These are phyloP conservation scores for Diplodia seriata DNA, from an alignment of 2,329 filamentous ascomycete species.

Conservation along the genomic window DNA sequence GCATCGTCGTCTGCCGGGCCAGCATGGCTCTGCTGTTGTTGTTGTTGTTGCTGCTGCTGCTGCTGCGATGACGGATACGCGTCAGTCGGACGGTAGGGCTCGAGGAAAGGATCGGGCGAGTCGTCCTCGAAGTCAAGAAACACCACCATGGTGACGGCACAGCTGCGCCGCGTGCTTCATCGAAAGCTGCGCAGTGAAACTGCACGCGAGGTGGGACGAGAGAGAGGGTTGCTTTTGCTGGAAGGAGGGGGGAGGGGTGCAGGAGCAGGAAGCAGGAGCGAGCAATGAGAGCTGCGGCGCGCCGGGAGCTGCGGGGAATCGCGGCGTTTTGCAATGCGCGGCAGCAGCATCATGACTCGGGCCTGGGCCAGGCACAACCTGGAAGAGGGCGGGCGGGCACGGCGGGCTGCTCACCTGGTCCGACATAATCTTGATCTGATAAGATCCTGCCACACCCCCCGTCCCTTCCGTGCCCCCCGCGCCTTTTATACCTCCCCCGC, in stretches of 20 bases:
- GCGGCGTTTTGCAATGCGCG: not conserved
- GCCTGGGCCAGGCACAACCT: constrained; percentile 6
- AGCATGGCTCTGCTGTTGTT: constrained; percentile 38
- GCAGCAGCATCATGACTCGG: constrained; percentile 28
- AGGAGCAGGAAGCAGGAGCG: not conserved
- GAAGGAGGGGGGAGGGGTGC: no score
- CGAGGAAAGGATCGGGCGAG: constrained; percentile 38
- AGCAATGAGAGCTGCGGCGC: not conserved
- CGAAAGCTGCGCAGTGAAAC: constrained; percentile 23
- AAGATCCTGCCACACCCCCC: not conserved
- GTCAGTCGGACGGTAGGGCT: constrained; percentile 33
- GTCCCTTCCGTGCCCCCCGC: not conserved
- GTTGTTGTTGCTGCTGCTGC: constrained; percentile 46
- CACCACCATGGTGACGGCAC: constrained; percentile 50
- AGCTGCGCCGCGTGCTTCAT: constrained; percentile 28
- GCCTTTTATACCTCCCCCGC: constrained; percentile 26
- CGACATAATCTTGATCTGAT: constrained; percentile 24
- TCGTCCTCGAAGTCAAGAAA: constrained; percentile 54
- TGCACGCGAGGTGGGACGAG: not conserved
- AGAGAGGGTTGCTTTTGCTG: not conserved
- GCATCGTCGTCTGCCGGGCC: constrained; percentile 33
- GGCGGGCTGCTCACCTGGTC: constrained; percentile 18
- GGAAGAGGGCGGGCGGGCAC: no score
- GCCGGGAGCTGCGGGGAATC: constrained; percentile 4
- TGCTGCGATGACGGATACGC: constrained; percentile 39